These are phyloP conservation scores for Tolypocladium nubicola DNA, from an alignment of 2,329 filamentous ascomycete genomes.

Conservation along the genomic window DNA sequence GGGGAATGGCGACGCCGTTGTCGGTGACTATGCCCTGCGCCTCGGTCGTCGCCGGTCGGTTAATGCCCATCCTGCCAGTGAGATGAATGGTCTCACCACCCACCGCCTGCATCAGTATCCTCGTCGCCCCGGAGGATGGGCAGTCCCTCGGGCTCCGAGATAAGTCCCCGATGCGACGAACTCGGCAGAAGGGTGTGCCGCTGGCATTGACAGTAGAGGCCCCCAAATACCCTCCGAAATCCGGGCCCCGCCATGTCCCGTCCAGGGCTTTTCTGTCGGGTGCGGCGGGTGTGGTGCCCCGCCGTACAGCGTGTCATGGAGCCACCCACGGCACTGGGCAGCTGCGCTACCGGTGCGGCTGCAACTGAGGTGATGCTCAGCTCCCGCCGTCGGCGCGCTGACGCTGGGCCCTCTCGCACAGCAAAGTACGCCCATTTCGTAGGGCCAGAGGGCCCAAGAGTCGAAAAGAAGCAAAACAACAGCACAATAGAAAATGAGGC, in stretches of 20 bases:
- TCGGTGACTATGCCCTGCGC: conserved; percentile 1
- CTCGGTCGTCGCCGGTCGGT: not conserved
- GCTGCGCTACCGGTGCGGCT: not conserved
- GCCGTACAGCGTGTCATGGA: not conserved
- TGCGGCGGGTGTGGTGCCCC: not conserved
- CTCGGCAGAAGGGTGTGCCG: not conserved
- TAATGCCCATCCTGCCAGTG: not conserved
- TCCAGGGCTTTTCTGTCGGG: not conserved
- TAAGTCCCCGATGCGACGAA: not conserved
- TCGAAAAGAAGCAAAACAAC: not conserved
- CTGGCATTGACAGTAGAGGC: not conserved
- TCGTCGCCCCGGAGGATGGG: not conserved
- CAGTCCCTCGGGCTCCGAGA: not conserved
- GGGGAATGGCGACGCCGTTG: not conserved
- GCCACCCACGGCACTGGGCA: no score
- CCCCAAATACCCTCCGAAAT: not conserved
- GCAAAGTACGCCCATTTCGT: not conserved
- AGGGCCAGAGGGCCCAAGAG: not conserved
- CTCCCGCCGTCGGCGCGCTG: not conserved
- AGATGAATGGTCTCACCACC: not conserved
- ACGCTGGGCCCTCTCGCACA: not conserved
- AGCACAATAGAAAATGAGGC: not conserved
- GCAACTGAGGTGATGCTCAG: not conserved
- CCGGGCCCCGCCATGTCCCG: not conserved
- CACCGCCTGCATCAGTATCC: not conserved